These are phyloP conservation scores for Picea sitchensis DNA, from an alignment of 75 land plant species.

Conservation along the genomic window DNA sequence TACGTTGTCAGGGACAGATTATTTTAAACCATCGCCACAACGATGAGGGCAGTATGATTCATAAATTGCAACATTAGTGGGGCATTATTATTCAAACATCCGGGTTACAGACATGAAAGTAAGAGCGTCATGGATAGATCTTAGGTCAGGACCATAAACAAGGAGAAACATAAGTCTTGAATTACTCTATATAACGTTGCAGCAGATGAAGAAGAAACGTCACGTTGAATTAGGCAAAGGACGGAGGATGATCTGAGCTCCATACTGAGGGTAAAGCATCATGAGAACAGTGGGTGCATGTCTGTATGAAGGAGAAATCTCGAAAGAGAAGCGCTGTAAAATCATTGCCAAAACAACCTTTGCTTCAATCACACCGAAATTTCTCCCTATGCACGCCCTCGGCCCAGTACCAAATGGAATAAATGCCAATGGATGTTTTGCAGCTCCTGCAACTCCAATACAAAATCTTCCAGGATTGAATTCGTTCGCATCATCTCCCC, in stretches of 20 bases:
- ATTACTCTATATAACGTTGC: neutral
- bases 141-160: too few relatives aligned
- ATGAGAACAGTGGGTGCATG: conserved; percentile 46
- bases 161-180: neutral
- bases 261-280: conserved; percentile 41
- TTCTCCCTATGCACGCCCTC: conserved; percentile 66
- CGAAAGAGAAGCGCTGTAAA: conserved; percentile 44
- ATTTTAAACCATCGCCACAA: too few relatives aligned
- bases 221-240: neutral
- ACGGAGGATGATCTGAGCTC: conserved; percentile 32
- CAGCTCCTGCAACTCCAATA: conserved; percentile 42
- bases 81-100: too few relatives aligned
- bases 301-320: conserved; percentile 45
- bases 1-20: too few relatives aligned
- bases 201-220: neutral
- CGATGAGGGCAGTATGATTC: too few relatives aligned
- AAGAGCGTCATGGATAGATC: neutral
- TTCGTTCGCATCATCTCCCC: conserved; percentile 76
- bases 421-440: conserved; percentile 67
- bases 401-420: conserved; percentile 84
- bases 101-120: neutral
- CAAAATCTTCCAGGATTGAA: conserved; percentile 78
- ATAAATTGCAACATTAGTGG: too few relatives aligned
- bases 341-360: conserved; percentile 59
- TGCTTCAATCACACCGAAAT: conserved; percentile 53